Evolutionary conservation across 176 grass and related monocot species (phyloP).

Genomic region (Tuctoria greenei): DNA sequence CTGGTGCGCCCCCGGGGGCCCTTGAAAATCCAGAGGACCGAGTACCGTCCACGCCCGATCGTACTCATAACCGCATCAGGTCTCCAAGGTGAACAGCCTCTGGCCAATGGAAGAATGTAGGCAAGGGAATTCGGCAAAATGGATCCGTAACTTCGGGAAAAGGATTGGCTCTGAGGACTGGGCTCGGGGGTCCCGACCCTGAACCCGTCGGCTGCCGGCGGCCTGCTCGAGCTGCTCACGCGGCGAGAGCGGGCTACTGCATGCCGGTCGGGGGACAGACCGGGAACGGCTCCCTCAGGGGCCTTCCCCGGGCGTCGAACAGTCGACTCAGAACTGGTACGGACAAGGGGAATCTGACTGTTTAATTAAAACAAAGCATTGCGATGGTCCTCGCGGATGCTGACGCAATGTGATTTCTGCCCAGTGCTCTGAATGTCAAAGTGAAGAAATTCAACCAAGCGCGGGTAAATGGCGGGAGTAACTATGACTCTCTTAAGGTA

Average conservation of each 20-base stretch:
- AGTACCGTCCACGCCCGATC: slow-evolving; percentile 34
- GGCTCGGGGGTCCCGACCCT: no score
- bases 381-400: slow-evolving; percentile 40
- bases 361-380: slow-evolving; percentile 89
- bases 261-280: no score
- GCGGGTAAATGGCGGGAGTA: slow-evolving; percentile 67
- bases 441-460: slow-evolving; percentile 91
- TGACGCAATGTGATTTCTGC: slow-evolving; percentile 86
- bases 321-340: slow-evolving; percentile 47
- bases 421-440: slow-evolving; percentile 85
- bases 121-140: slow-evolving; percentile 76
- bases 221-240: no score
- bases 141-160: slow-evolving; percentile 33
- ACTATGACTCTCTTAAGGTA: slow-evolving; percentile 31
- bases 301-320: not conserved
- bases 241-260: no score
- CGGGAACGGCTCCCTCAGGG: no score
- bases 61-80: slow-evolving; percentile 73
- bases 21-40: slow-evolving; percentile 34
- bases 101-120: slow-evolving; percentile 65
- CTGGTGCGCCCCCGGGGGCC: slow-evolving; percentile 37
- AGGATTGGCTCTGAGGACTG: no score
- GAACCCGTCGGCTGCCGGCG: no score
- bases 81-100: slow-evolving; percentile 62
- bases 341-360: slow-evolving; percentile 68